phyloP scores from a whole-genome alignment of 805 yeast genomes.

The Metschnikowia santaceciliae region DNA sequence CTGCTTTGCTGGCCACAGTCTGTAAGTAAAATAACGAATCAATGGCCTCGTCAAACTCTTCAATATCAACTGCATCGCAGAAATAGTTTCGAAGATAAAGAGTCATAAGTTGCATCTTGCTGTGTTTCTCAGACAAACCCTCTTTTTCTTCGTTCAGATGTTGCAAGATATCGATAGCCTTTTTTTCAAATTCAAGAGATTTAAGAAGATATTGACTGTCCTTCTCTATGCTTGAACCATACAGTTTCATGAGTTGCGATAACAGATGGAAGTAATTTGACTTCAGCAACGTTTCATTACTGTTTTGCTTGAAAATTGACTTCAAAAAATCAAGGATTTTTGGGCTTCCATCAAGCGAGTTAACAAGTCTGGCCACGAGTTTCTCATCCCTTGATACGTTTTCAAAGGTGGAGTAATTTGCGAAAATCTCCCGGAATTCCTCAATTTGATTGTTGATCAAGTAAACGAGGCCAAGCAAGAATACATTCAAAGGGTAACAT shows the following conservation, averaged over 20 bases:
- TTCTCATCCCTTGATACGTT: slow-evolving; percentile 8
- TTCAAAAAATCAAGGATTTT: slow-evolving; percentile 21
- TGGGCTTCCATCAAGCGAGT: slow-evolving; percentile 14
- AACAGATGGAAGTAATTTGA: slow-evolving; percentile 31
- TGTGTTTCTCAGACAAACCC: slow-evolving; percentile 1
- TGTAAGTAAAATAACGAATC: slow-evolving; percentile 8
- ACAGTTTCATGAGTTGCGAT: slow-evolving; percentile 16
- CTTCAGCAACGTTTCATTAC: slow-evolving; percentile 13
- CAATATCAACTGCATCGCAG: slow-evolving; percentile 11
- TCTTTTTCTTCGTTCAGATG: not conserved
- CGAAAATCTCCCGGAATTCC: slow-evolving; percentile 22
- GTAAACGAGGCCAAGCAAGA: slow-evolving; percentile 33
- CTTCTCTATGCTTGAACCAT: not conserved
- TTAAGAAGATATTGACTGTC: not conserved
- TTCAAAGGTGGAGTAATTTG: slow-evolving; percentile 21
- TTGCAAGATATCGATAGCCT: slow-evolving; percentile 22
- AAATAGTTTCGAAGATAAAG: slow-evolving; percentile 11
- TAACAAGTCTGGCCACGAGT: slow-evolving; percentile 11
- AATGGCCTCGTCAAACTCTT: slow-evolving; percentile 11
- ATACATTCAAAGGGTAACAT: slow-evolving; percentile 19
- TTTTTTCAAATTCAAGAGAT: slow-evolving; percentile 5
- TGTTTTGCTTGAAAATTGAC: slow-evolving; percentile 16
- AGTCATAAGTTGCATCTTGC: slow-evolving; percentile 2
- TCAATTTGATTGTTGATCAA: slow-evolving; percentile 27
- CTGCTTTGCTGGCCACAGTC: slow-evolving; percentile 4